phyloP scores from a whole-genome alignment of 148 eudicot genomes.

The Rhododendron griersonianum region DNA sequence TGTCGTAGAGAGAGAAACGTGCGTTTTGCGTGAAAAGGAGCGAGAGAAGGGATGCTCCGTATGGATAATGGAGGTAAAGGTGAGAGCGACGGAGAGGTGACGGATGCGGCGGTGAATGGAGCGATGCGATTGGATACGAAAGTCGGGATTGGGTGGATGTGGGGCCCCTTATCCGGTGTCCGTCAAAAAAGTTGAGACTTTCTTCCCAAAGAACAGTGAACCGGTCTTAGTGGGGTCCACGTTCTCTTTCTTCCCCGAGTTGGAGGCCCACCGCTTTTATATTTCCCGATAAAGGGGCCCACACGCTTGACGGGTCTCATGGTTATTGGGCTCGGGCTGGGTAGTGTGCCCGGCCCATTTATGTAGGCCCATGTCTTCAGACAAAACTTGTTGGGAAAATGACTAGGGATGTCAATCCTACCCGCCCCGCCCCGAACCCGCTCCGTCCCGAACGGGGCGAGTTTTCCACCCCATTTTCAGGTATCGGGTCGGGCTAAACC shows the following conservation, averaged over 20 bases:
- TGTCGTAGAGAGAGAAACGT: conserved; percentile 14
- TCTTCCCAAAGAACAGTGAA: not conserved
- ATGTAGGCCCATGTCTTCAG: not conserved
- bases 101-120: not conserved
- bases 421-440: too few species aligned
- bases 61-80: not conserved
- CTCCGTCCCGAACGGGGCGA: too few species aligned
- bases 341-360: not conserved
- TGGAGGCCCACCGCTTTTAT: not conserved
- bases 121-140: not conserved
- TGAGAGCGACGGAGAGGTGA: not conserved
- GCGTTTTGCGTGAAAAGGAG: conserved; percentile 25
- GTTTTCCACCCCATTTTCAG: too few species aligned
- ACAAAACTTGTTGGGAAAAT: too few species aligned
- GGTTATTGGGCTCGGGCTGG: not conserved
- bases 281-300: not conserved
- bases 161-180: not conserved
- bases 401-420: too few species aligned
- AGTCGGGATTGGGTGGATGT: not conserved
- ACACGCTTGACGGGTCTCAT: not conserved
- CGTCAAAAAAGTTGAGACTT: not conserved
- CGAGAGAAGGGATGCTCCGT: not conserved
- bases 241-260: not conserved
- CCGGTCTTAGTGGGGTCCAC: not conserved
- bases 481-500: too few species aligned